Conservation (phyloP, 83 land plant genomes). For the Diphasiastrum complanatum region DNA sequence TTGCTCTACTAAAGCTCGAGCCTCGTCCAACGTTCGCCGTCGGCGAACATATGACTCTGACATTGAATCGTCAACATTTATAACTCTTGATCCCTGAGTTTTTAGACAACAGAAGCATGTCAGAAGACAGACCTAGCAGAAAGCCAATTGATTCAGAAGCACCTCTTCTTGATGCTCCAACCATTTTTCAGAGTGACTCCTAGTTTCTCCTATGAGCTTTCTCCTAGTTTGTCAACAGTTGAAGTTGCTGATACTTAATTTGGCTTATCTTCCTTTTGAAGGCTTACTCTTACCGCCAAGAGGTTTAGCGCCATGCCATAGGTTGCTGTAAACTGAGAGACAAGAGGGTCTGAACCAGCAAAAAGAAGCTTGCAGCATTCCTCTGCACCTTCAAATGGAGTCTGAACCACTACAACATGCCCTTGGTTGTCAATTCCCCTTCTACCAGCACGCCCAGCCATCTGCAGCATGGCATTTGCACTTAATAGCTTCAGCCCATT, state of each 20-base stretch:
- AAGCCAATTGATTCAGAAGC: too few relatives aligned
- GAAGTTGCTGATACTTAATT: background rate
- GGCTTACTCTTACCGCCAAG: conserved; percentile 56
- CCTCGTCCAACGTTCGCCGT: conserved; percentile 76
- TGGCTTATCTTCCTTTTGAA: background rate
- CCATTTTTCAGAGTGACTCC: background rate
- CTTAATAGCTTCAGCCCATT: conserved; percentile 56
- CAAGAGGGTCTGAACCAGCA: conserved; percentile 87
- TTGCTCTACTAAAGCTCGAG: conserved; percentile 78
- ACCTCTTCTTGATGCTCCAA: too few relatives aligned
- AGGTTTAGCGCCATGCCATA: conserved; percentile 99
- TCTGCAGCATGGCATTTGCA: conserved; percentile 85
- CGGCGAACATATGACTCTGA: conserved; percentile 30
- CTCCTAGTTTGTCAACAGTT: background rate
- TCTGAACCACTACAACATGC: conserved; percentile 81
- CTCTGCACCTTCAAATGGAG: conserved; percentile 96
- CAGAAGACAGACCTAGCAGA: too few relatives aligned
- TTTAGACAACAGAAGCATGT: too few relatives aligned
- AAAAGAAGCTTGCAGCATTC: conserved; percentile 84
- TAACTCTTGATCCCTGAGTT: conserved; percentile 32
- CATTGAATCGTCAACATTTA: background rate
- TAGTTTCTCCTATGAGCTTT: background rate
- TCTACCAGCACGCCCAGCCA: conserved; percentile 99
- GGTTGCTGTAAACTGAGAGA: conserved; percentile 95
- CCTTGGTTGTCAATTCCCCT: conserved; percentile 90